These are phyloP conservation scores for Moesziomyces antarcticus DNA, from an alignment of 1,284 basidiomycete genomes.

Conservation along the genomic window DNA sequence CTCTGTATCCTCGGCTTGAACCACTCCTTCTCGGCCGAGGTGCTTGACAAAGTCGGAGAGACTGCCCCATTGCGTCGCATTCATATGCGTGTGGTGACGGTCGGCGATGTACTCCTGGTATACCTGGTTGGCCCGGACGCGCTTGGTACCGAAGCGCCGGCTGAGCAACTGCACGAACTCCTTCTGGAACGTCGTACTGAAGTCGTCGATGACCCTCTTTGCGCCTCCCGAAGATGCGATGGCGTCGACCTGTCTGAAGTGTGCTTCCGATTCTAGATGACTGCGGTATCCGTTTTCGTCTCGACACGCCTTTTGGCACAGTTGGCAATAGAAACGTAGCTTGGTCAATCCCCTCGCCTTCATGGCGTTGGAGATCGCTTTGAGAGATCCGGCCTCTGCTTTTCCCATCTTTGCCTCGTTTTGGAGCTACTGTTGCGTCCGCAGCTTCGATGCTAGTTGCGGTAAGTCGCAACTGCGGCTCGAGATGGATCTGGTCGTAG, in stretches of 20 bases:
- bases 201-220: conserved; percentile 88
- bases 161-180: conserved; percentile 91
- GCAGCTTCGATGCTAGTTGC: too few species aligned
- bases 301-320: conserved; percentile 65
- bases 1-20: conserved; percentile 95
- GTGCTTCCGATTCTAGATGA: conserved; percentile 84
- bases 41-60: conserved; percentile 93
- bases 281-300: conserved; percentile 67
- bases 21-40: conserved; percentile 86
- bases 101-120: conserved; percentile 99
- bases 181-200: conserved; percentile 87
- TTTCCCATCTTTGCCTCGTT: conserved; percentile 23
- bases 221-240: conserved; percentile 73
- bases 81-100: conserved; percentile 97
- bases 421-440: too few species aligned
- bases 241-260: conserved; percentile 94
- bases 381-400: conserved; percentile 46
- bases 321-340: conserved; percentile 67
- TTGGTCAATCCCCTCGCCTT: conserved; percentile 66
- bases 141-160: conserved; percentile 70
- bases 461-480: too few species aligned
- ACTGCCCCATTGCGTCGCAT: conserved; percentile 96
- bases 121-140: conserved; percentile 81
- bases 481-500: too few species aligned
- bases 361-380: conserved; percentile 65